phyloP scores from a whole-genome alignment of 208 protist species.

The Wallacemonas rigidus region DNA sequence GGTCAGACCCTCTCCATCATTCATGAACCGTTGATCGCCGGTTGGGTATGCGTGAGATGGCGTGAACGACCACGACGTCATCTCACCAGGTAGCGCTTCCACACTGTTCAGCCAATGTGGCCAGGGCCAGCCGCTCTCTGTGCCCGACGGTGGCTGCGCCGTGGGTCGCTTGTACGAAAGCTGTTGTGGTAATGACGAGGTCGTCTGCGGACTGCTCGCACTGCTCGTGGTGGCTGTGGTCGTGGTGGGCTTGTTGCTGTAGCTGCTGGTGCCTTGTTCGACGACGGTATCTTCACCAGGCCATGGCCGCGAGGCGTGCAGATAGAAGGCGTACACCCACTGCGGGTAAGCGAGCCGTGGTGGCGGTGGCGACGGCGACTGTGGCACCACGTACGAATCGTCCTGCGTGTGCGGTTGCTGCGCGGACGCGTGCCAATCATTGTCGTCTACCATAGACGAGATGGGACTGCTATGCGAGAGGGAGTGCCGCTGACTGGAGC shows the following conservation, averaged over 20 bases:
- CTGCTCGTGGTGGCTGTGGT: background rate
- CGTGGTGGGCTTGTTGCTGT: background rate
- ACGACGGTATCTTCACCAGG: background rate
- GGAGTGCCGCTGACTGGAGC: background rate
- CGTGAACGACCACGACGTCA: background rate
- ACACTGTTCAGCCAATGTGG: slow-evolving; percentile 1
- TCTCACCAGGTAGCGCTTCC: background rate
- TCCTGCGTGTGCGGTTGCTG: background rate
- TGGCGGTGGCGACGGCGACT: background rate
- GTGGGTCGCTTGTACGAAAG: background rate
- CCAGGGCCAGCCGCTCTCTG: background rate
- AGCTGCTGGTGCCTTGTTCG: background rate
- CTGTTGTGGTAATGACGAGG: background rate
- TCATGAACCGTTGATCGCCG: background rate
- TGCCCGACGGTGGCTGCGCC: background rate
- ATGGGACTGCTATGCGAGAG: background rate
- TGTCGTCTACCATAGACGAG: background rate
- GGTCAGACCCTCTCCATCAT: background rate
- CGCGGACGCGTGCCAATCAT: background rate
- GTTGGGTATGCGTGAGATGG: too few species aligned
- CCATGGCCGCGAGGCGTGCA: background rate
- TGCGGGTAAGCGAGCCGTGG: slow-evolving; percentile 9
- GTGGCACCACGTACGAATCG: background rate
- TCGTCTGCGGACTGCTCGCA: background rate
- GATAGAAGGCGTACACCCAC: slow-evolving; percentile 13